These are phyloP conservation scores for Ceratocystiopsis minuta DNA, from an alignment of 2,329 filamentous ascomycete genomes.

Conservation along the genomic window DNA sequence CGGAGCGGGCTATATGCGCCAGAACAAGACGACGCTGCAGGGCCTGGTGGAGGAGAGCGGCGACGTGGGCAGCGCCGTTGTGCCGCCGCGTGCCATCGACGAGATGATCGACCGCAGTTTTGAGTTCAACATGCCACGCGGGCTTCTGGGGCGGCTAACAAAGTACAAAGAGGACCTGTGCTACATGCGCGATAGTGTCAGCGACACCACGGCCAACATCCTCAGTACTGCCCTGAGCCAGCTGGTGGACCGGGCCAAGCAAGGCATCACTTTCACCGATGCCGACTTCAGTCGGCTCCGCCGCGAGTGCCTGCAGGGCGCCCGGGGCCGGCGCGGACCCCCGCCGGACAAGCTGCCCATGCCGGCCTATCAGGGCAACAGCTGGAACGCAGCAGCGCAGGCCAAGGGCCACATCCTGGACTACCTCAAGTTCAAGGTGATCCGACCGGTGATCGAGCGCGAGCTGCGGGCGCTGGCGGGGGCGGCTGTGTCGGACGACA, in stretches of 20 bases:
- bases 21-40: constrained; percentile 27
- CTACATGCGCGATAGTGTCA: constrained; percentile 38
- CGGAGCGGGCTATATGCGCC: constrained; percentile 28
- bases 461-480: constrained; percentile 18
- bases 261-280: constrained; percentile 30
- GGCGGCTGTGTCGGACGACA: constrained; percentile 4
- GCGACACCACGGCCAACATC: constrained; percentile 22
- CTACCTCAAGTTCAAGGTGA: constrained; percentile 37
- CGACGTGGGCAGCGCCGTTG: background rate
- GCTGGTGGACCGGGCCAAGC: constrained; percentile 40
- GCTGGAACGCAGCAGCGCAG: constrained; percentile 2
- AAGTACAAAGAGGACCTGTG: constrained; percentile 43
- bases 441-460: constrained; percentile 22
- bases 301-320: constrained; percentile 3
- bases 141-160: constrained; percentile 46
- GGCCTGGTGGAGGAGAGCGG: constrained; percentile 21
- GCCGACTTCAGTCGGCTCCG: constrained; percentile 23
- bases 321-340: constrained; percentile 3
- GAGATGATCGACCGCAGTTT: constrained; percentile 36
- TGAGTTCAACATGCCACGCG: constrained; percentile 36
- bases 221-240: constrained; percentile 34
- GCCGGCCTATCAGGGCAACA: constrained; percentile 26
- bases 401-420: constrained; percentile 38
- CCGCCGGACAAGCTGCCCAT: constrained; percentile 14
- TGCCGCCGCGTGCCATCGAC: constrained; percentile 12